Percentiles rank a stretch among this genome's conserved stretches.
phyloP scores from a whole-genome alignment of 805 yeast species.

The Wickerhamiella nectarea region DNA sequence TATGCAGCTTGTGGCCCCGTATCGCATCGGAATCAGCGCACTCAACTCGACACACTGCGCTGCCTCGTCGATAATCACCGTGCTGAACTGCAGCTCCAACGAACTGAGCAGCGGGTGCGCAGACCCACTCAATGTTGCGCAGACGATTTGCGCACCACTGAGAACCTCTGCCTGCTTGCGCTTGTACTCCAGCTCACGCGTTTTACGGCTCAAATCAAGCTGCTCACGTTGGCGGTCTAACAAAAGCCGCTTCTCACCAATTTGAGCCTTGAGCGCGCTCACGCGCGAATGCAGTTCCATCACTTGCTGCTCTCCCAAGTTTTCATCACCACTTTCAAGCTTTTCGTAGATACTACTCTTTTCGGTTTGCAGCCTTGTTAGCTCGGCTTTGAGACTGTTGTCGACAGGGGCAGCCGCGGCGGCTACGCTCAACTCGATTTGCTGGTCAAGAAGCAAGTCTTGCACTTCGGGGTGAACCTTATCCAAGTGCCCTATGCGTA shows the following conservation, averaged over 20 bases:
- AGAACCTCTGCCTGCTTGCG: constrained; percentile 61
- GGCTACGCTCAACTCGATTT: constrained; percentile 38
- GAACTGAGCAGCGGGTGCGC: constrained; percentile 77
- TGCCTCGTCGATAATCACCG: constrained; percentile 92
- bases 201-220: constrained; percentile 52
- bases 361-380: constrained; percentile 16
- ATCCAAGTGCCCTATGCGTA: constrained; percentile 82
- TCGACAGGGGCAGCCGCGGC: constrained; percentile 21
- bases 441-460: constrained; percentile 73
- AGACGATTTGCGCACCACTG: constrained; percentile 66
- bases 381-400: constrained; percentile 30
- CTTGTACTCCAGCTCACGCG: constrained; percentile 64
- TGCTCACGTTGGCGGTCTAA: constrained; percentile 71
- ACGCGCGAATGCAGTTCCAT: constrained; percentile 15
- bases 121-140: constrained; percentile 86
- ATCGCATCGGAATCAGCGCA: constrained; percentile 78
- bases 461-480: constrained; percentile 71
- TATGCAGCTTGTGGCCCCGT: constrained; percentile 79
- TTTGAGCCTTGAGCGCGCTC: constrained; percentile 27
- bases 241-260: constrained; percentile 55
- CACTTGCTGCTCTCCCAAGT: background rate
- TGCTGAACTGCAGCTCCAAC: constrained; percentile 65
- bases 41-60: constrained; percentile 93
- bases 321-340: background rate
- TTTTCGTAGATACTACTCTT: constrained; percentile 12